These are phyloP conservation scores for Dujonia santamariae DNA, from an alignment of 1,139 yeast genomes.

Conservation along the genomic window DNA sequence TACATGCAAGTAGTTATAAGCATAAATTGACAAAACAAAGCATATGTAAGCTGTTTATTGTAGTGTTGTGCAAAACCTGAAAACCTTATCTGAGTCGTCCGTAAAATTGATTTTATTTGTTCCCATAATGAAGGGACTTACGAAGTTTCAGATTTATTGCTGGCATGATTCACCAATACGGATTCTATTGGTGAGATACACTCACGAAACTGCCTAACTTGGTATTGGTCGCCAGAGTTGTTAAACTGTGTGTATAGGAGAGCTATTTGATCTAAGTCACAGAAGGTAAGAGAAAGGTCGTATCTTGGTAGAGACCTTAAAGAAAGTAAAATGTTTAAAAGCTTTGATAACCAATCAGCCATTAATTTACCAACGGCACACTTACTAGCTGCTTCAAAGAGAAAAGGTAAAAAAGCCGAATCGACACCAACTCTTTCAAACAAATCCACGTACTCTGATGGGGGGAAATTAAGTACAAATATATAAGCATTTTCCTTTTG, in stretches of 20 bases:
- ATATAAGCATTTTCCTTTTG: slow-evolving; percentile 33
- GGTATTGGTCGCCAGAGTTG: no score
- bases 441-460: slow-evolving; percentile 26
- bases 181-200: no score
- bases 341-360: slow-evolving; percentile 17
- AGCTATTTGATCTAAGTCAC: no score
- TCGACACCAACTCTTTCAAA: slow-evolving; percentile 55
- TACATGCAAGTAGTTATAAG: not conserved
- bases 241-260: no score
- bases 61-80: no score
- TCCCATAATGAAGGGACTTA: no score
- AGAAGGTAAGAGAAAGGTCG: slow-evolving; percentile 20
- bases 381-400: slow-evolving; percentile 42
- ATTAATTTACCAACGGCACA: slow-evolving; percentile 12
- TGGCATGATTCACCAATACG: no score
- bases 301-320: slow-evolving; percentile 25
- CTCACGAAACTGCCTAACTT: no score
- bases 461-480: slow-evolving; percentile 35
- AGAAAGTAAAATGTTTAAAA: slow-evolving; percentile 16
- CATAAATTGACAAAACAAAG: not conserved
- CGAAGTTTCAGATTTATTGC: no score
- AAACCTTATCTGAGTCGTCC: no score
- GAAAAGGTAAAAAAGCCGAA: slow-evolving; percentile 50
- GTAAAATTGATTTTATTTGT: no score
- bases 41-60: slow-evolving; percentile 6